A percentile compares a stretch with the other conserved stretches of the same genome.
These are phyloP conservation scores for Ganoderma meredithae DNA, from an alignment of 1,284 basidiomycete genomes.

Conservation along the genomic window DNA sequence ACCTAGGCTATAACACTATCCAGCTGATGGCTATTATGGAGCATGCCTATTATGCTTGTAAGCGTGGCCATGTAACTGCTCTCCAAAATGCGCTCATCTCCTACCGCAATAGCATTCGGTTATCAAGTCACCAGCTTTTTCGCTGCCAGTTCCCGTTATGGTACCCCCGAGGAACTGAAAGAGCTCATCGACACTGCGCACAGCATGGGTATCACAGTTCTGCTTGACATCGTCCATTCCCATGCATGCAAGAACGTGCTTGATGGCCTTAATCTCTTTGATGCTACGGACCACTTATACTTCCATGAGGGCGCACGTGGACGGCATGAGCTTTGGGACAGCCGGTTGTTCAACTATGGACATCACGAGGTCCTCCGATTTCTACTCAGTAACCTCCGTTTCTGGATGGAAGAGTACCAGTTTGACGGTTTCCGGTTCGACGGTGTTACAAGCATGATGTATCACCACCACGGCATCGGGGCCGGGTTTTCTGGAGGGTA, in stretches of 20 bases:
- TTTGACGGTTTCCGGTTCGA: conserved; percentile 99
- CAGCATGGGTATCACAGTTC: conserved; percentile 89
- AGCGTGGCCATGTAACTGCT: conserved; percentile 39
- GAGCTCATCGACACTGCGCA: conserved; percentile 96
- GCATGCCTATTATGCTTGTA: conserved; percentile 98
- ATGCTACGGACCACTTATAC: conserved; percentile 96
- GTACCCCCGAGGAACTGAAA: conserved; percentile 94
- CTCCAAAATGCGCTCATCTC: conserved; percentile 23
- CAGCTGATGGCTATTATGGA: conserved; percentile 99
- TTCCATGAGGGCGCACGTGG: conserved; percentile 95
- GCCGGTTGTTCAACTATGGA: conserved; percentile 96
- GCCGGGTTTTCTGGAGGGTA: conserved; percentile 98
- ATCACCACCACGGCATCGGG: conserved; percentile 96
- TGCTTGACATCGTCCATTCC: conserved; percentile 97
- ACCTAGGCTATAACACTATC: conserved; percentile 95
- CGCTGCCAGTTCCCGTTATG: conserved; percentile 95
- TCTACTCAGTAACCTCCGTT: conserved; percentile 93
- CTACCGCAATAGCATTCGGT: conserved; percentile 77
- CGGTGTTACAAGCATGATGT: conserved; percentile 99
- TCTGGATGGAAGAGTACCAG: conserved; percentile 94
- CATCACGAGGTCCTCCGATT: conserved; percentile 94
- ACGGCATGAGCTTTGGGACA: conserved; percentile 96
- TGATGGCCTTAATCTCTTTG: conserved; percentile 95
- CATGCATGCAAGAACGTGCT: conserved; percentile 98
- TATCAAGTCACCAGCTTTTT: conserved; percentile 99